These are phyloP conservation scores for Brassica carinata DNA, from an alignment of 345 rosid species.

Conservation along the genomic window DNA sequence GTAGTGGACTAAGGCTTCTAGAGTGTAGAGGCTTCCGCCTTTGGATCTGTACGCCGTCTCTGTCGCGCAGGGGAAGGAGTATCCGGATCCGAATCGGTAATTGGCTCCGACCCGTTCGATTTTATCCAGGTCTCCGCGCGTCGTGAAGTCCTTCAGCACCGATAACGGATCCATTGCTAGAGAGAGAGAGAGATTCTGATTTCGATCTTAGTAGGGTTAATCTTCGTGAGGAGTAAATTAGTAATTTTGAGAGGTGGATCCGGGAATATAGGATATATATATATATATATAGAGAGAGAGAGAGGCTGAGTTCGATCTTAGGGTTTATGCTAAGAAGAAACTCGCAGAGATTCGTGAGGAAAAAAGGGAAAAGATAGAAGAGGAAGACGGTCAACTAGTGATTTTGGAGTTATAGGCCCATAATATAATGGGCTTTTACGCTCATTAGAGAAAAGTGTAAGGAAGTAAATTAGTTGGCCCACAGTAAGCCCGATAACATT, in stretches of 20 bases:
- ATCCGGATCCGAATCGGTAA: conserved; percentile 68
- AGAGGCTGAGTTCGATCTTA: conserved; percentile 5
- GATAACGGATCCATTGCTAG: conserved; percentile 69
- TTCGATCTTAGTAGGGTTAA: conserved; percentile 24
- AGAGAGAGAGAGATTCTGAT: conserved; percentile 3
- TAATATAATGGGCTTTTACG: neutral
- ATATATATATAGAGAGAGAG: no score
- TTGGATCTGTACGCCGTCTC: conserved; percentile 88
- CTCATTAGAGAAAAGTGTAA: no score
- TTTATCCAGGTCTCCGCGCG: conserved; percentile 60
- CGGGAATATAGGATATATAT: neutral
- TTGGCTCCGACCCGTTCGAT: conserved; percentile 54
- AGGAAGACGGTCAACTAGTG: neutral
- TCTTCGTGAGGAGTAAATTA: conserved; percentile 3
- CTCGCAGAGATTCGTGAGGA: conserved; percentile 5
- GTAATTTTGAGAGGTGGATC: neutral
- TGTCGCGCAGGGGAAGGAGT: conserved; percentile 59
- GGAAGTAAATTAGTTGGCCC: no score
- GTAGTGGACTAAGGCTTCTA: conserved; percentile 70
- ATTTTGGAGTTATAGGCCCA: neutral
- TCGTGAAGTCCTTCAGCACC: conserved; percentile 74
- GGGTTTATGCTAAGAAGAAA: conserved; percentile 32
- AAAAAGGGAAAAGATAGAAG: neutral
- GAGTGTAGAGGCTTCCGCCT: conserved; percentile 78
- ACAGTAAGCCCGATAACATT: no score